phyloP scores from a whole-genome alignment of 73 alveolate genomes.

The Paramecium sonneborni region DNA sequence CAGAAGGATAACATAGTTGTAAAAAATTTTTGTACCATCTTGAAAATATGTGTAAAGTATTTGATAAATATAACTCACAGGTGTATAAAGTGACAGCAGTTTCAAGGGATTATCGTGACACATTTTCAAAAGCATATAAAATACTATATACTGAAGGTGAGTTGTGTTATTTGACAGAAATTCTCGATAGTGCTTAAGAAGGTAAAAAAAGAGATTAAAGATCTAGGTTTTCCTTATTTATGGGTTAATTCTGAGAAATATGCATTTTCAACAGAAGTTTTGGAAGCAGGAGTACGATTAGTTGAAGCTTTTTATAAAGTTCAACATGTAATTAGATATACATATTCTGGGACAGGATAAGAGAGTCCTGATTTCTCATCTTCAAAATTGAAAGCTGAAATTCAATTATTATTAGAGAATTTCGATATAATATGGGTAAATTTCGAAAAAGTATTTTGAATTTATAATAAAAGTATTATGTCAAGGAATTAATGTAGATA shows the following conservation, averaged over 20 bases:
- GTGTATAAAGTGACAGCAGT: conserved; percentile 61
- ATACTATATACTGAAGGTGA: conserved; percentile 90
- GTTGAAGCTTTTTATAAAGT: conserved; percentile 83
- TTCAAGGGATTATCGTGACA: conserved; percentile 90
- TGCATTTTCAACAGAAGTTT: conserved; percentile 90
- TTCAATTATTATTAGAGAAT: conserved; percentile 63
- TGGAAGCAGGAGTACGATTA: conserved; percentile 91
- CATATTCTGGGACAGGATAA: conserved; percentile 71
- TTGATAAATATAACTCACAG: background rate
- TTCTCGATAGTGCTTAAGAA: conserved; percentile 96
- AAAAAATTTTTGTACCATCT: conserved; percentile 83
- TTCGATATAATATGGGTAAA: conserved; percentile 71
- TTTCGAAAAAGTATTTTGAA: conserved; percentile 69
- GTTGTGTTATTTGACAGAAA: conserved; percentile 93
- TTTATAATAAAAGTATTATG: conserved; percentile 85
- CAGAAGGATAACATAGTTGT: conserved; percentile 91
- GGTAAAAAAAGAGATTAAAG: conserved; percentile 51
- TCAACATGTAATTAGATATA: conserved; percentile 76
- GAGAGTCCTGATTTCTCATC: conserved; percentile 68
- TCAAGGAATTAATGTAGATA: conserved; percentile 91
- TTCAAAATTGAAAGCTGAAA: conserved; percentile 68
- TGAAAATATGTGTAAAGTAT: conserved; percentile 83
- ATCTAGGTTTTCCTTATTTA: conserved; percentile 84
- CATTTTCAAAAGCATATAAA: conserved; percentile 92
- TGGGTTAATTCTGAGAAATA: conserved; percentile 96